phyloP scores from a whole-genome alignment of 345 rosid species.

The Eucalyptus marginata region DNA sequence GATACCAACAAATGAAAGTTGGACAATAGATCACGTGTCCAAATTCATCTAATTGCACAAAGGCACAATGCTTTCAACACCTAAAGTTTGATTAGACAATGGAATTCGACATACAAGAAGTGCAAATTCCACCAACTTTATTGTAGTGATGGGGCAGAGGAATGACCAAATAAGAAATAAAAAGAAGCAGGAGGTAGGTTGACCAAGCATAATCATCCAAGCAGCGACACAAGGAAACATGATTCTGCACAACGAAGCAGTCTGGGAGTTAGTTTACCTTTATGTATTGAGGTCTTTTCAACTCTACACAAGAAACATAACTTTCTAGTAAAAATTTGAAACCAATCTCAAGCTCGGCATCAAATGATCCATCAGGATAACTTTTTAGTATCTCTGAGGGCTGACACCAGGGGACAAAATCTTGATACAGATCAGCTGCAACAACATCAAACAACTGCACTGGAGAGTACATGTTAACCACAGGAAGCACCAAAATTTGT shows the following conservation, averaged over 20 bases:
- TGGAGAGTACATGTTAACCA: conserved; percentile 49
- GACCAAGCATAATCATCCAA: background rate
- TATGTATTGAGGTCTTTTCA: conserved; percentile 42
- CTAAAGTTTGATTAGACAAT: background rate
- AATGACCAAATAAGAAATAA: background rate
- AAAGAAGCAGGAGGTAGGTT: background rate
- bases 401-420: too few species aligned
- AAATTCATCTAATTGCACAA: too few species aligned
- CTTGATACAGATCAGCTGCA: conserved; percentile 67
- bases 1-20: background rate
- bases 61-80: background rate
- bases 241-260: background rate
- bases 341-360: background rate
- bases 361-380: background rate
- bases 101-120: background rate
- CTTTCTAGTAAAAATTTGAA: conserved; percentile 64
- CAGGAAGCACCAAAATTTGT: background rate
- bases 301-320: conserved; percentile 75
- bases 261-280: conserved; percentile 32
- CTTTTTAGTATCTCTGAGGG: too few species aligned
- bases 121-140: background rate
- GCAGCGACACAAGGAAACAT: background rate
- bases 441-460: conserved; percentile 89
- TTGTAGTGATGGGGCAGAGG: background rate
- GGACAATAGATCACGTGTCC: too few species aligned